Conservation (phyloP, 148 eudicot species). For the Cornus controversa region DNA sequence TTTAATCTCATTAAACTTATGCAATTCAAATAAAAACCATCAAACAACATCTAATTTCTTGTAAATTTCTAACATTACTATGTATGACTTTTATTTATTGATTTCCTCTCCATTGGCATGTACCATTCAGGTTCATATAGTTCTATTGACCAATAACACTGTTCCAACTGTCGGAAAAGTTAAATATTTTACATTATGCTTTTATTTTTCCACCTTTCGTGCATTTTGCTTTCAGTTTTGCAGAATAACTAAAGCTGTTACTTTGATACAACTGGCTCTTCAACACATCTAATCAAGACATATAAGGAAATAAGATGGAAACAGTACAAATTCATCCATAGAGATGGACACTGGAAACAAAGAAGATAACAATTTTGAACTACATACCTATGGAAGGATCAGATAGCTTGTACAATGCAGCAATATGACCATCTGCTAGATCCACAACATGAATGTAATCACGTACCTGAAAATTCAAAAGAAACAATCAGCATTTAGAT, state of each 20-base stretch:
- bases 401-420: conserved; percentile 74
- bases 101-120: too few relatives aligned
- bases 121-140: too few relatives aligned
- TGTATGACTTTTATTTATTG: too few relatives aligned
- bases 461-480: conserved; percentile 61
- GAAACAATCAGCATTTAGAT: not conserved
- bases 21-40: too few relatives aligned
- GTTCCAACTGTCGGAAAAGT: too few relatives aligned
- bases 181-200: too few relatives aligned
- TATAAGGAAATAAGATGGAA: not conserved
- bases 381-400: conserved; percentile 67
- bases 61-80: too few relatives aligned
- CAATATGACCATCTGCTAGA: conserved; percentile 95
- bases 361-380: conserved; percentile 5
- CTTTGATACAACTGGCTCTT: not conserved
- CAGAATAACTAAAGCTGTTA: not conserved
- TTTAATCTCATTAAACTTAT: too few relatives aligned
- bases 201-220: not conserved
- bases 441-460: conserved; percentile 98
- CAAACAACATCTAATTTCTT: too few relatives aligned
- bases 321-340: not conserved
- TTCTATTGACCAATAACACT: too few relatives aligned
- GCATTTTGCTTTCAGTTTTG: not conserved
- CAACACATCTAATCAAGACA: not conserved
- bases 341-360: not conserved